Conservation (phyloP, 148 eudicot genomes). For the Rhododendron vialii region DNA sequence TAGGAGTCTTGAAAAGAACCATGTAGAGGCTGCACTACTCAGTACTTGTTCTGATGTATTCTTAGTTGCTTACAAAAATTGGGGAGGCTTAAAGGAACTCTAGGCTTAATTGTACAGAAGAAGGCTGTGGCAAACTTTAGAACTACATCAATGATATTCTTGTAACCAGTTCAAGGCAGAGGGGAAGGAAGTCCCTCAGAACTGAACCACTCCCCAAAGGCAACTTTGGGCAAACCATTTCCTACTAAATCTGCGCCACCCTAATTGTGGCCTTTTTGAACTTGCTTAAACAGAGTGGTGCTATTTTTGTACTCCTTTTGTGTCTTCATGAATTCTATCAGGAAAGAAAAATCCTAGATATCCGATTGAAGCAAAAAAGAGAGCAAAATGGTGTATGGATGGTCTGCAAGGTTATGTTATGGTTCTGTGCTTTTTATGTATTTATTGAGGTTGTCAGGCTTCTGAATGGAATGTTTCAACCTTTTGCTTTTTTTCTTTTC, state of each 20-base stretch:
- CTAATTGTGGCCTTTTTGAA: background rate
- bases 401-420: background rate
- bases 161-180: background rate
- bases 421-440: background rate
- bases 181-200: background rate
- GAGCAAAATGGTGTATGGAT: background rate
- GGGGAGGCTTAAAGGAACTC: background rate
- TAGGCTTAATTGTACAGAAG: background rate
- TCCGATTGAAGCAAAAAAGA: too few relatives aligned
- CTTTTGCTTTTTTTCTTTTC: background rate
- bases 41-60: background rate
- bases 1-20: constrained; percentile 1
- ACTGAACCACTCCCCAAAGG: background rate
- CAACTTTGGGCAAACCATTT: background rate
- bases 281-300: background rate
- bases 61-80: background rate
- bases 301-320: background rate
- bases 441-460: background rate
- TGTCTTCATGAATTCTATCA: background rate
- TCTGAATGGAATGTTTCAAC: background rate
- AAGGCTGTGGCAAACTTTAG: background rate
- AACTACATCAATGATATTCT: background rate
- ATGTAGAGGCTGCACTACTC: background rate
- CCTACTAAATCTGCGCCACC: background rate
- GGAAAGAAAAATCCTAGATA: background rate